Conservation (phyloP, 2,329 filamentous ascomycete genomes). For the Dryadomyces sulphureus region DNA sequence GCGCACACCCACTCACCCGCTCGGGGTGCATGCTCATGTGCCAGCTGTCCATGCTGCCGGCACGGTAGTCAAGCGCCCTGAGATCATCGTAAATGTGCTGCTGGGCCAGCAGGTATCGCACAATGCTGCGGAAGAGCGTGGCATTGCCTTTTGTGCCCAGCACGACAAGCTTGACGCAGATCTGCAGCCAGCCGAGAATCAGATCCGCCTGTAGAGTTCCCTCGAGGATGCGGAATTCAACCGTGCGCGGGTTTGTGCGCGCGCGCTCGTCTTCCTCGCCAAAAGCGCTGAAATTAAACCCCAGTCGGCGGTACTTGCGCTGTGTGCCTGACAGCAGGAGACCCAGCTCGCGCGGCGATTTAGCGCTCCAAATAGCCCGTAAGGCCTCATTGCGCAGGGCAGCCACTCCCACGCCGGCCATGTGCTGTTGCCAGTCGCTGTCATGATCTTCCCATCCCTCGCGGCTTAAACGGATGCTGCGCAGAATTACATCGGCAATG, state of each 20-base stretch:
- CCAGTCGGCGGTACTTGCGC: constrained; percentile 20
- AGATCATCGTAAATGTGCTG: constrained; percentile 5
- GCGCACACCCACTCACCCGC: too few relatives aligned
- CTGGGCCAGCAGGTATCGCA: constrained; percentile 8
- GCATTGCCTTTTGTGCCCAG: constrained; percentile 11
- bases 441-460: background rate
- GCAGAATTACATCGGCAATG: constrained; percentile 5
- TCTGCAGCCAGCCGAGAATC: constrained; percentile 20
- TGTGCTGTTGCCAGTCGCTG: constrained; percentile 10
- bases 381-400: constrained; percentile 13
- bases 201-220: constrained; percentile 16
- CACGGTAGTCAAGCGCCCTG: background rate
- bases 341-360: constrained; percentile 18
- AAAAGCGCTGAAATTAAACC: constrained; percentile 26
- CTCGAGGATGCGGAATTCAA: constrained; percentile 25
- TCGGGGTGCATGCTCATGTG: background rate
- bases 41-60: background rate
- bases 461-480: background rate
- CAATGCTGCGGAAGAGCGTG: constrained; percentile 4
- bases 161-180: constrained; percentile 18
- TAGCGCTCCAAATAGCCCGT: constrained; percentile 16
- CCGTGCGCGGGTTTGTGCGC: constrained; percentile 18
- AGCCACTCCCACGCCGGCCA: constrained; percentile 5
- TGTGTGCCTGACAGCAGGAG: constrained; percentile 20
- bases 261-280: constrained; percentile 21